Conservation (phyloP, 257 asterid species). For the Pogostemon cablin region DNA sequence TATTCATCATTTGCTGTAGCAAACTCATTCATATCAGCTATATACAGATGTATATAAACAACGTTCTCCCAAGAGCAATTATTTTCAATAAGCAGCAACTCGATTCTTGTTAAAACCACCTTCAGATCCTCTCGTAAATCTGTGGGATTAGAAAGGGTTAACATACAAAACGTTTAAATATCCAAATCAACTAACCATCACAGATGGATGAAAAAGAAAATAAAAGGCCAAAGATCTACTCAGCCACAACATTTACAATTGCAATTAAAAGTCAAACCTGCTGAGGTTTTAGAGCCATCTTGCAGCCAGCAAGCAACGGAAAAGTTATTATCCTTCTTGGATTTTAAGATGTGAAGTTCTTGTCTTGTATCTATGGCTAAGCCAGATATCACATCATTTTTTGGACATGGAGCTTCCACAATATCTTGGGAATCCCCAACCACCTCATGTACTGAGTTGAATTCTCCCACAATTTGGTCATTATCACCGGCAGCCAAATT, state of each 20-base stretch:
- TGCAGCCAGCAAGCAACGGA: slow-evolving; percentile 84
- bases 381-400: slow-evolving; percentile 37
- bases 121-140: slow-evolving; percentile 72
- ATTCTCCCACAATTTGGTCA: slow-evolving; percentile 43
- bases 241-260: slow-evolving; percentile 27
- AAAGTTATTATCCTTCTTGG: slow-evolving; percentile 58
- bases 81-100: slow-evolving; percentile 55
- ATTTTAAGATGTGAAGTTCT: slow-evolving; percentile 53
- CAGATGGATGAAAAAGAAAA: not conserved
- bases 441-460: slow-evolving; percentile 67
- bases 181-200: slow-evolving; percentile 13
- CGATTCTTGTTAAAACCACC: slow-evolving; percentile 64
- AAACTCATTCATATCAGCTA: slow-evolving; percentile 80
- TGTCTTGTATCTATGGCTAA: slow-evolving; percentile 39
- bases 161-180: slow-evolving; percentile 24
- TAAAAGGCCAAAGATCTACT: slow-evolving; percentile 7
- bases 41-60: slow-evolving; percentile 81
- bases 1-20: slow-evolving; percentile 72
- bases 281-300: slow-evolving; percentile 55
- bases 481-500: slow-evolving; percentile 41
- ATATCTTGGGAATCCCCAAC: slow-evolving; percentile 55
- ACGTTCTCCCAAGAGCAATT: slow-evolving; percentile 88
- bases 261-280: slow-evolving; percentile 52
- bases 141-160: slow-evolving; percentile 39
- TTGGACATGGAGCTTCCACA: slow-evolving; percentile 38